Conservation (phyloP, 2,329 filamentous ascomycete genomes). For the Penicillium sp. region DNA sequence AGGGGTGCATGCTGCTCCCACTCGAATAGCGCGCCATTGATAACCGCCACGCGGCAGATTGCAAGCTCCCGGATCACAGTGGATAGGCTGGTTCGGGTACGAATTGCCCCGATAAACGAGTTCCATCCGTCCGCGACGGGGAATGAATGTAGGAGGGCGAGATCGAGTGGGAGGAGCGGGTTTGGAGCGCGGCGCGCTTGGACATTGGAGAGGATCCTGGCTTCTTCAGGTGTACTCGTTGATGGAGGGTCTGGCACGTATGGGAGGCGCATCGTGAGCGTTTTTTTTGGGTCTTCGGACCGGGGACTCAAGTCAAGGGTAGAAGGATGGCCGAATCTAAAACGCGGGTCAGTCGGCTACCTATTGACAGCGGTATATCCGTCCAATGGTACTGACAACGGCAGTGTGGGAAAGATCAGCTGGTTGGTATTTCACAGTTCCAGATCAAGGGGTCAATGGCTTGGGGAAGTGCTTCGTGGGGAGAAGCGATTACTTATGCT, state of each 20-base stretch:
- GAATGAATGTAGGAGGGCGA: constrained; percentile 56
- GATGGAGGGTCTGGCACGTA: constrained; percentile 56
- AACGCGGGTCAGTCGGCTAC: background rate
- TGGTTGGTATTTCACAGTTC: background rate
- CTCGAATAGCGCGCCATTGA: constrained; percentile 83
- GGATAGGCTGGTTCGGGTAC: constrained; percentile 54
- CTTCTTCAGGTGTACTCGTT: constrained; percentile 49
- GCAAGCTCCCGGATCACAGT: constrained; percentile 68
- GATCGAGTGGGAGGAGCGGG: constrained; percentile 55
- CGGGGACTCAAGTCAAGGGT: background rate
- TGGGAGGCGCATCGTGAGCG: constrained; percentile 52
- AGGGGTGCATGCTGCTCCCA: constrained; percentile 78
- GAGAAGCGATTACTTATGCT: constrained; percentile 18
- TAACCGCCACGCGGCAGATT: constrained; percentile 76
- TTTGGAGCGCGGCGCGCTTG: constrained; percentile 53
- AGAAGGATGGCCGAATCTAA: background rate
- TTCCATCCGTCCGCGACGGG: constrained; percentile 62
- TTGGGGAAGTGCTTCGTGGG: background rate
- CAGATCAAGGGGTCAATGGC: background rate
- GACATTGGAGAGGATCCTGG: constrained; percentile 53
- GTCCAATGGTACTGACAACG: background rate
- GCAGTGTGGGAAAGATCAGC: background rate
- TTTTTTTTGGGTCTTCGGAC: constrained; percentile 10
- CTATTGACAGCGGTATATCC: background rate
- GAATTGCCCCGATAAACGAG: constrained; percentile 57